Conservation (phyloP, 2,329 filamentous ascomycete genomes). For the Neofusicoccum ribis region DNA sequence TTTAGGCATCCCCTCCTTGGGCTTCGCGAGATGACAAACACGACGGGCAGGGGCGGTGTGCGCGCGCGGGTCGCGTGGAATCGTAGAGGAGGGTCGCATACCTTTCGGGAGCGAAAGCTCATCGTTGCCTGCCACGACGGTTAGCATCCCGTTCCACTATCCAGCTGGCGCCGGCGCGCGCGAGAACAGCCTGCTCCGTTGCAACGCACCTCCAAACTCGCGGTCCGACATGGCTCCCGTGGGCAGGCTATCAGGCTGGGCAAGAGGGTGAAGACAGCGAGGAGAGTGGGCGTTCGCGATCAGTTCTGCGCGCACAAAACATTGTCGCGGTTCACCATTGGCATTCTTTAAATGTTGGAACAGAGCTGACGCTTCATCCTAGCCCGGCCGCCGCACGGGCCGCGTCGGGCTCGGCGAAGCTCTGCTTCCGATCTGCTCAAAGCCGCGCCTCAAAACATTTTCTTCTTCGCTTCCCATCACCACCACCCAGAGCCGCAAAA, state of each 20-base stretch:
- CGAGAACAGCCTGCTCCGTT: not conserved
- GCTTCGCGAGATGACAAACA: not conserved
- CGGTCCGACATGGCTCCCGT: slow-evolving; percentile 40
- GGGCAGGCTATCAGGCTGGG: not conserved
- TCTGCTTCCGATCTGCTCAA: not conserved
- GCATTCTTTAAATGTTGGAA: slow-evolving; percentile 20
- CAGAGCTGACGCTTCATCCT: slow-evolving; percentile 16
- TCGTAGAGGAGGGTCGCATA: slow-evolving; percentile 22
- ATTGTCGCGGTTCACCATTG: slow-evolving; percentile 9
- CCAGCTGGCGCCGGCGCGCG: not conserved
- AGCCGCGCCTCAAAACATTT: not conserved
- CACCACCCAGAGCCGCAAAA: not conserved
- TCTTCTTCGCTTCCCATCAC: not conserved
- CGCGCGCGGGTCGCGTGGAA: not conserved
- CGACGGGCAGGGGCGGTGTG: not conserved
- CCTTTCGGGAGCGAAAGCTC: slow-evolving; percentile 45
- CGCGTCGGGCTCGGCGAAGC: slow-evolving; percentile 9
- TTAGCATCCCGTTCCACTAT: not conserved
- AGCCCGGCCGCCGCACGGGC: not conserved
- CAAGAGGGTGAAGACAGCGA: not conserved
- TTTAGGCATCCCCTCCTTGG: not conserved
- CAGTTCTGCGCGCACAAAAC: slow-evolving; percentile 8
- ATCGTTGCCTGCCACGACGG: slow-evolving; percentile 32
- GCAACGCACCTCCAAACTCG: slow-evolving; percentile 39
- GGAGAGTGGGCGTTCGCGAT: not conserved